phyloP scores from a whole-genome alignment of 805 yeast species.

The Candida schatavii region DNA sequence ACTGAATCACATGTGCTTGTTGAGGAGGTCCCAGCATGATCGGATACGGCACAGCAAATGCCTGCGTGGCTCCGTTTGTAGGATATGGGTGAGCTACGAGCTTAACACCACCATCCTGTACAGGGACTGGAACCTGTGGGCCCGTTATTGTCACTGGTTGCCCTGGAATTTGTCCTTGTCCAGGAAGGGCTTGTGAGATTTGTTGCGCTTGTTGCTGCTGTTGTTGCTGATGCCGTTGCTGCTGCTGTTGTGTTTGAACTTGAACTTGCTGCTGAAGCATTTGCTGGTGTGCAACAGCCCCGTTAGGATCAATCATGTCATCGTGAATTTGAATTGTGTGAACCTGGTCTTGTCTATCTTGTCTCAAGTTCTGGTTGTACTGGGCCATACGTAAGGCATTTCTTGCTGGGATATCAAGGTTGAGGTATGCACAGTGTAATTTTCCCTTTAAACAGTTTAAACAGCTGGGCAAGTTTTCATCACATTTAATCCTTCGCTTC shows the following conservation, averaged over 20 bases:
- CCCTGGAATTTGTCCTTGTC: not conserved
- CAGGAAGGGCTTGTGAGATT: constrained; percentile 1
- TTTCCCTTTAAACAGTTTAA: constrained; percentile 46
- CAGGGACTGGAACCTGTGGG: not conserved
- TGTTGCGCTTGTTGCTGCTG: constrained; percentile 2
- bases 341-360: constrained; percentile 17
- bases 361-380: constrained; percentile 34
- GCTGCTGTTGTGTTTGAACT: not conserved
- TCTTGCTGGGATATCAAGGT: constrained; percentile 47
- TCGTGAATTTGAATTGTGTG: not conserved
- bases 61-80: constrained; percentile 6
- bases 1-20: constrained; percentile 16
- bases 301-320: not conserved
- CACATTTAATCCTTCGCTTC: constrained; percentile 50
- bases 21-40: constrained; percentile 8
- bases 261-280: constrained; percentile 1
- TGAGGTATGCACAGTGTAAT: constrained; percentile 44
- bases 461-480: constrained; percentile 49
- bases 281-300: not conserved
- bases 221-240: constrained; percentile 2
- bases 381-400: constrained; percentile 51
- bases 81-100: constrained; percentile 3
- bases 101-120: constrained; percentile 5
- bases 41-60: constrained; percentile 15
- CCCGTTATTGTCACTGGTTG: not conserved